These are phyloP conservation scores for Eutrema heterophyllum DNA, from an alignment of 345 rosid genomes.

Conservation along the genomic window DNA sequence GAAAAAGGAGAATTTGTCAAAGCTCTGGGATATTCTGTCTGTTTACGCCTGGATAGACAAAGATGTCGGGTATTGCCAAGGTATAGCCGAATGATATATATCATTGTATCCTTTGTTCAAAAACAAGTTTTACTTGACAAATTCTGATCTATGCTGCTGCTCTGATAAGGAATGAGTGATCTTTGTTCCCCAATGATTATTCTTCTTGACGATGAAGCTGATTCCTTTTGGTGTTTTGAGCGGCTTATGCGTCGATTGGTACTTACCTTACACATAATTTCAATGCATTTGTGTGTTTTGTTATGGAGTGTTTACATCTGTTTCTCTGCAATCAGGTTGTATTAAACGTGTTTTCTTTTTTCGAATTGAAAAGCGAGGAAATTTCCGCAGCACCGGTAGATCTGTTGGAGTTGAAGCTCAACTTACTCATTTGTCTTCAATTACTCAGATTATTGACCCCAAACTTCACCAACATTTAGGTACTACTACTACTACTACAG, in stretches of 20 bases:
- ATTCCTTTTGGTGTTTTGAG: conserved; percentile 98
- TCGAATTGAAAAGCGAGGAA: conserved; percentile 60
- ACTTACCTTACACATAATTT: conserved; percentile 4
- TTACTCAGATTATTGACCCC: conserved; percentile 91
- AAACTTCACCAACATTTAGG: conserved; percentile 97
- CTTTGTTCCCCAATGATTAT: conserved; percentile 98
- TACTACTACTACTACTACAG: conserved; percentile 20
- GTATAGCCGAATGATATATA: conserved; percentile 30
- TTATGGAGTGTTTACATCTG: neutral
- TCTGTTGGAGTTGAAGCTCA: conserved; percentile 95
- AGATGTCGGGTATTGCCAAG: conserved; percentile 98
- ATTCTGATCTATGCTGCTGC: neutral
- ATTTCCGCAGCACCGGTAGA: conserved; percentile 83
- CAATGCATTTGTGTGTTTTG: neutral
- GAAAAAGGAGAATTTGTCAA: conserved; percentile 81
- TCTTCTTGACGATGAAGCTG: conserved; percentile 89
- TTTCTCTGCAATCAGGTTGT: neutral
- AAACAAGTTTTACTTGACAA: neutral
- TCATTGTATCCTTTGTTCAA: neutral
- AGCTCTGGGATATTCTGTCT: conserved; percentile 94
- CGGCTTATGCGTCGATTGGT: conserved; percentile 98
- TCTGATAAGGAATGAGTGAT: conserved; percentile 88
- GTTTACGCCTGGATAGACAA: conserved; percentile 94
- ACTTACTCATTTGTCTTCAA: conserved; percentile 73
- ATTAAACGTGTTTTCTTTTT: neutral